Base-by-base conservation (phyloP, 2,329 filamentous ascomycete genomes). In the Hypoxylon sp. region DNA sequence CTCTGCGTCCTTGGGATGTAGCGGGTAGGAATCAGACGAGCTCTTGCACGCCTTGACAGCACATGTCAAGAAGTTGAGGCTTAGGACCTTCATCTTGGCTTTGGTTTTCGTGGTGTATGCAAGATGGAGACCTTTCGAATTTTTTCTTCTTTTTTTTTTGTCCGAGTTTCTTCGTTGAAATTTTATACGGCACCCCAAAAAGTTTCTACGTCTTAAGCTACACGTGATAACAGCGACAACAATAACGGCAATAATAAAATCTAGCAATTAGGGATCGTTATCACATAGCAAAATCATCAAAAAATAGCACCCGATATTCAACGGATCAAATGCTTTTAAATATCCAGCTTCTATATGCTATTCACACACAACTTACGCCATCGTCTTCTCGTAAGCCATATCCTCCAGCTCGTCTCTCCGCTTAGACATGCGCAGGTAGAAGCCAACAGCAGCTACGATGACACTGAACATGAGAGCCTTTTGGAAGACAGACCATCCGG, bases 21-120 rank as follows among this genome's bases (percentile, higher is more conserved):
- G 83, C 2, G 95, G 95, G 72, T 96, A 98, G 20, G 92, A 91
- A 48, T 84, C 79, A 4, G 88, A 81, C 26, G 88, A 88, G 55
- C 87, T 84, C 78, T 96, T 97, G 88, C 95, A 99, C 54, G 90
- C 83, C 82, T 97, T 98, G 73, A 96, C 90, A 61, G 95, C 94
- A 81, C 95, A 99, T 70, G 92, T 95, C 65, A 98, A 81, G 77
- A 99, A 99, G 78, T 98, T 98, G 70, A 96, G 88, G 60, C 92
- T 97, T 48, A 98, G 86, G 62, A 98, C 81, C 77, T 98, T 98
- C 95, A 99, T 99, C 59, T 67, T 74, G 48, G 23, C 11, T 13
- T 48, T 15, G 57, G 33, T n/a, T 43, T 55, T 51, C n/a, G 50
- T 31, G 38, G 17, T 47, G 45, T 45, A 38, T 43, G 35, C 11